These are phyloP conservation scores for Penicillium sp. DNA, from an alignment of 2,329 filamentous ascomycete species.

Conservation along the genomic window DNA sequence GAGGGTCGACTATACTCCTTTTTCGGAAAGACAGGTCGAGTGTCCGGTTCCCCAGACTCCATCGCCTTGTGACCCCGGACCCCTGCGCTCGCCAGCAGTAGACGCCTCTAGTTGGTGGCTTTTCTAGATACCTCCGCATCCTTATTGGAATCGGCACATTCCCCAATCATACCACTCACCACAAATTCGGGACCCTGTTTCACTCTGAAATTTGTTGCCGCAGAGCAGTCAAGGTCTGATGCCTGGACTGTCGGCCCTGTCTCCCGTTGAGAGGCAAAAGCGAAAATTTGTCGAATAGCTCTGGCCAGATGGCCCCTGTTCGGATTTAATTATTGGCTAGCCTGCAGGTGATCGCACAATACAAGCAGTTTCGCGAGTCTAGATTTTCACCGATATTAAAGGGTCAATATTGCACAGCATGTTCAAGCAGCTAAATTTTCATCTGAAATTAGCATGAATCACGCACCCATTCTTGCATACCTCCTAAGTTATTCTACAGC, in stretches of 20 bases:
- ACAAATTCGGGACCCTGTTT: background rate
- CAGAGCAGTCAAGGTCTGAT: conserved; percentile 12
- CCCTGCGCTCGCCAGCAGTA: conserved; percentile 12
- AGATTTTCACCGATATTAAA: background rate
- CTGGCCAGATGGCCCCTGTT: conserved; percentile 3
- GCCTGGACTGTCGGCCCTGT: conserved; percentile 20
- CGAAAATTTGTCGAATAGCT: conserved; percentile 2
- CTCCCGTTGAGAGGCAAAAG: conserved; percentile 5
- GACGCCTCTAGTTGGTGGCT: conserved; percentile 17
- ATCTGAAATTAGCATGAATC: background rate
- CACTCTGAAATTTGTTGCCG: conserved; percentile 1
- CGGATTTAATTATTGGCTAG: background rate
- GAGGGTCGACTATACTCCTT: conserved; percentile 3
- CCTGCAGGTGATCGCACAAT: background rate
- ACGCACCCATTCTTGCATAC: background rate
- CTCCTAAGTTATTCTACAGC: background rate
- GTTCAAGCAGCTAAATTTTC: background rate
- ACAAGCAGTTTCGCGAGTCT: background rate
- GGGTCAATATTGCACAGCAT: background rate
- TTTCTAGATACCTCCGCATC: conserved; percentile 21
- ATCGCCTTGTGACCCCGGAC: conserved; percentile 19
- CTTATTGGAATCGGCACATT: conserved; percentile 22
- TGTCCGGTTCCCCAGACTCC: conserved; percentile 17
- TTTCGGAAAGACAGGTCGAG: conserved; percentile 9
- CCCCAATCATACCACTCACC: conserved; percentile 18